A percentile compares a stretch with the other conserved stretches of the same genome.
phyloP scores from a whole-genome alignment of 1,284 basidiomycete species.

The Singerocomus rubriflavus region DNA sequence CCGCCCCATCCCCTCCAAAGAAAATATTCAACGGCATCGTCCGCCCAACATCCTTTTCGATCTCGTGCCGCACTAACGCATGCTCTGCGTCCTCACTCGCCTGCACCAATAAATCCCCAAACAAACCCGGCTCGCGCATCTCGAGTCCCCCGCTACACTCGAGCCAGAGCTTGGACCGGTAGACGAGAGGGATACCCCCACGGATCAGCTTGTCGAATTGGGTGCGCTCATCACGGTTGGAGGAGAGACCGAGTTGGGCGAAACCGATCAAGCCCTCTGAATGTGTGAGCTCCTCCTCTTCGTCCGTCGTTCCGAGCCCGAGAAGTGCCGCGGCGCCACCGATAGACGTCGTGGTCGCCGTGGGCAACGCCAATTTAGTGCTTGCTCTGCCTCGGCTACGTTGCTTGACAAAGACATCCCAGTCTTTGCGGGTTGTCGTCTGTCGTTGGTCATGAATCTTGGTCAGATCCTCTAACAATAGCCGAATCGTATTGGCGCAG shows the following conservation, averaged over 20 bases:
- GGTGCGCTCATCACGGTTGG: constrained; percentile 72
- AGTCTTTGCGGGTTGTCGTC: constrained; percentile 68
- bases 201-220: constrained; percentile 80
- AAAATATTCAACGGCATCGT: constrained; percentile 97
- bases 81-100: constrained; percentile 41
- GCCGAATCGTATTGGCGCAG: constrained; percentile 74
- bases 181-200: constrained; percentile 84
- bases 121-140: constrained; percentile 89
- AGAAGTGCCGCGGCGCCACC: constrained; percentile 50
- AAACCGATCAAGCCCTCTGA: constrained; percentile 83
- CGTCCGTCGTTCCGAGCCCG: constrained; percentile 59
- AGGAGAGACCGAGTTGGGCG: constrained; percentile 76
- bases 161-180: constrained; percentile 85
- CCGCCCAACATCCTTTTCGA: constrained; percentile 92
- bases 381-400: constrained; percentile 46
- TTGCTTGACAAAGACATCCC: constrained; percentile 86
- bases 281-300: constrained; percentile 69
- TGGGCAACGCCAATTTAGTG: constrained; percentile 15
- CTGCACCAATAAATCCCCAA: constrained; percentile 77
- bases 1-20: constrained; percentile 93
- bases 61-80: constrained; percentile 67
- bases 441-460: constrained; percentile 87
- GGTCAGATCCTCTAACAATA: constrained; percentile 77
- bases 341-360: constrained; percentile 2
- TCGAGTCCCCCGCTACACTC: constrained; percentile 93